A percentile compares a stretch with the other conserved stretches of the same genome.
Evolutionary conservation across 2,329 filamentous ascomycete species (phyloP).

Genomic region (Fusarium begoniae): DNA sequence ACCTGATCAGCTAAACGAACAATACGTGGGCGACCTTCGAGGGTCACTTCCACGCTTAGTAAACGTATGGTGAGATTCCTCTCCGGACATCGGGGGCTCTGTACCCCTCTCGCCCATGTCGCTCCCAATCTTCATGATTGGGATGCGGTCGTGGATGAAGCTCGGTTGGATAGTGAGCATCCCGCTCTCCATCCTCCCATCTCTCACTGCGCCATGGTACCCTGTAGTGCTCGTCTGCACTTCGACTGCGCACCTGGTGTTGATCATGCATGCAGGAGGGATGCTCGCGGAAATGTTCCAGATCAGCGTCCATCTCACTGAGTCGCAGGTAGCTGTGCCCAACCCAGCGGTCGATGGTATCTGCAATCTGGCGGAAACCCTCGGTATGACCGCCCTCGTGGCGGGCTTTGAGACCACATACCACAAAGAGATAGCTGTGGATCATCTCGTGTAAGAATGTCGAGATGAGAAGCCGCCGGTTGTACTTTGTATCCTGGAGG

Average conservation of each 20-base stretch:
- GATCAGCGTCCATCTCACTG: constrained; percentile 68
- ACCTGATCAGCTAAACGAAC: constrained; percentile 12
- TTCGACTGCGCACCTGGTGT: constrained; percentile 29
- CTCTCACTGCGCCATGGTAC: constrained; percentile 28
- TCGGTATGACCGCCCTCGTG: constrained; percentile 67
- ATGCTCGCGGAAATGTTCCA: constrained; percentile 60
- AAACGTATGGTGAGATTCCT: constrained; percentile 46
- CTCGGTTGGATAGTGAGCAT: constrained; percentile 28
- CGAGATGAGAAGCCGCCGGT: constrained; percentile 68
- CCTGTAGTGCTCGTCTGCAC: constrained; percentile 24
- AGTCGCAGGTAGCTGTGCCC: constrained; percentile 64
- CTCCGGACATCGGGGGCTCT: constrained; percentile 38
- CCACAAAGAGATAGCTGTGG: constrained; percentile 72
- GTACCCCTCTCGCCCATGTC: constrained; percentile 49
- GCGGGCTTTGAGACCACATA: constrained; percentile 66
- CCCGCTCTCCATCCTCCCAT: constrained; percentile 29
- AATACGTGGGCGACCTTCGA: constrained; percentile 13
- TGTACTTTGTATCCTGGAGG: constrained; percentile 64
- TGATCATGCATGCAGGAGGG: constrained; percentile 36
- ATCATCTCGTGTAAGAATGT: constrained; percentile 74
- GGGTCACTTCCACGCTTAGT: constrained; percentile 32
- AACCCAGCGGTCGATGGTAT: constrained; percentile 69
- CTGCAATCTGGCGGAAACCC: constrained; percentile 67
- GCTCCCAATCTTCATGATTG: constrained; percentile 46
- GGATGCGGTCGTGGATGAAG: constrained; percentile 28